Conservation (phyloP, 441 rosid genomes). For the Erodium chrysanthum region DNA sequence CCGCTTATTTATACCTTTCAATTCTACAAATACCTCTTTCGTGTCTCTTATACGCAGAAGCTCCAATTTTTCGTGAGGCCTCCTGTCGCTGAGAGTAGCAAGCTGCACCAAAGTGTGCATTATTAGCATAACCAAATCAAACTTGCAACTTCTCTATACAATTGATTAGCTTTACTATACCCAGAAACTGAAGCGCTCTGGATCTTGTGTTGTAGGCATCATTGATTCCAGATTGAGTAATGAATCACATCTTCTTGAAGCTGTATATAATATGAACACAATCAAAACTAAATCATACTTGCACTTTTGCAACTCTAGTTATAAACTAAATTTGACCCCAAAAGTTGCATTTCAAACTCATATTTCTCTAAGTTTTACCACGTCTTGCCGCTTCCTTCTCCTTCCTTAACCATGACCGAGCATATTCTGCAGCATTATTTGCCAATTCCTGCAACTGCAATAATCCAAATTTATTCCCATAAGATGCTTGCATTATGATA, state of each 20-base stretch:
- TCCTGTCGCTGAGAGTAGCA: conserved; percentile 57
- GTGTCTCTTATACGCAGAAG: conserved; percentile 69
- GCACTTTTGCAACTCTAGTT: no score
- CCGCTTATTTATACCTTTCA: no score
- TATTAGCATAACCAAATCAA: background rate
- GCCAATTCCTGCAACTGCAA: conserved; percentile 63
- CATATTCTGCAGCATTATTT: conserved; percentile 51
- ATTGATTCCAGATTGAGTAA: conserved; percentile 53
- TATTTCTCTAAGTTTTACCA: conserved; percentile 33
- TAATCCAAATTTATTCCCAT: conserved; percentile 10
- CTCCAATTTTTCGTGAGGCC: conserved; percentile 74
- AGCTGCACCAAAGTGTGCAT: conserved; percentile 42
- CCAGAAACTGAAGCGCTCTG: conserved; percentile 94
- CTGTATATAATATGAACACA: conserved; percentile 25
- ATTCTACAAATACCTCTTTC: conserved; percentile 47
- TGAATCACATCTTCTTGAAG: conserved; percentile 55
- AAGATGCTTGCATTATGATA: background rate
- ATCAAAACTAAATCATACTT: no score
- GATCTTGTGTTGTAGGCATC: conserved; percentile 76
- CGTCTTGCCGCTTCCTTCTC: conserved; percentile 62
- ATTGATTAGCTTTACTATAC: conserved; percentile 24
- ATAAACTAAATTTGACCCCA: no score
- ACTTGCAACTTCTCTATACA: background rate
- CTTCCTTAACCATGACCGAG: conserved; percentile 57
- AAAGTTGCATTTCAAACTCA: no score